These are phyloP conservation scores for Backusella liffmaniae DNA, from an alignment of 192 early-diverging fungal genomes.

Conservation along the genomic window DNA sequence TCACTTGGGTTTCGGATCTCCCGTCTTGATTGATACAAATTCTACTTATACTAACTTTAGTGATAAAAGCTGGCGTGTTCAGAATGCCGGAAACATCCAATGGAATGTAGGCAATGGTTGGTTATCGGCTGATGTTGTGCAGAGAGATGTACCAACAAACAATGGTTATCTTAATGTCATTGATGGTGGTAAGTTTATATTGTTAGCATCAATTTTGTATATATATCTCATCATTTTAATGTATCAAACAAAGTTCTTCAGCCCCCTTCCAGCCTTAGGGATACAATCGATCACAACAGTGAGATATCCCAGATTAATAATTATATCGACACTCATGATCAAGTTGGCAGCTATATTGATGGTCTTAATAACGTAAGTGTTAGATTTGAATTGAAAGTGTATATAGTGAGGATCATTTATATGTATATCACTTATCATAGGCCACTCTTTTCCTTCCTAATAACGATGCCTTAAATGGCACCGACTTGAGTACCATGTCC, in stretches of 20 bases:
- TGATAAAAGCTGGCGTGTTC: not conserved
- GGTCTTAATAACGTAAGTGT: constrained; percentile 6
- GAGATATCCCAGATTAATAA: not conserved
- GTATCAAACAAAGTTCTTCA: not conserved
- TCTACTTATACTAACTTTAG: not conserved
- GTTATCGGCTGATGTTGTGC: not conserved
- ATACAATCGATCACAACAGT: not conserved
- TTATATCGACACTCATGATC: not conserved
- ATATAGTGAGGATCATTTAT: not conserved
- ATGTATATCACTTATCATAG: not conserved
- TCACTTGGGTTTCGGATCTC: not conserved
- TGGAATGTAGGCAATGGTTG: constrained; percentile 9
- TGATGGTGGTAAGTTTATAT: constrained; percentile 7
- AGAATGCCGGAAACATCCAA: not conserved
- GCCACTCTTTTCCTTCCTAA: not conserved
- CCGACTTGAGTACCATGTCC: not conserved
- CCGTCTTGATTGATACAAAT: constrained; percentile 4
- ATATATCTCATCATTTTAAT: not conserved
- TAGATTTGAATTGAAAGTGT: not conserved
- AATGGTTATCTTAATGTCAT: constrained; percentile 7
- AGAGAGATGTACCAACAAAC: not conserved
- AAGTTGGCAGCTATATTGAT: not conserved
- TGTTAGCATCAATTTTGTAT: not conserved
- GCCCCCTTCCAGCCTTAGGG: not conserved
- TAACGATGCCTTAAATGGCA: not conserved